Percentiles rank a stretch among this genome's conserved stretches.
These are phyloP conservation scores for Pseudocercospora fuligena DNA, from an alignment of 2,329 filamentous ascomycete genomes.

Conservation along the genomic window DNA sequence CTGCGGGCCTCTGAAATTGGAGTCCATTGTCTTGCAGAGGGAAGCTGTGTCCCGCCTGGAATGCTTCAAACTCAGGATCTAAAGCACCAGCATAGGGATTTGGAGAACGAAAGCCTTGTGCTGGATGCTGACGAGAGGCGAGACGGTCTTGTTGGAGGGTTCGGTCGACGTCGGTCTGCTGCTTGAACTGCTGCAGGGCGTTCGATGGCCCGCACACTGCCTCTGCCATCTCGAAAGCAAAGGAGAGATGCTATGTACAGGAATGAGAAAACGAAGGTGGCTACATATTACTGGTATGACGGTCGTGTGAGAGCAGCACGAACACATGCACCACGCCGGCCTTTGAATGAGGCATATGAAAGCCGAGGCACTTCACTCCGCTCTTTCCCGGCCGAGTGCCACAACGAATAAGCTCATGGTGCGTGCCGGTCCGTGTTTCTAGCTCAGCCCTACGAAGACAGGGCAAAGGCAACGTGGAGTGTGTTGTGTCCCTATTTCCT, in stretches of 20 bases:
- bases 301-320: not conserved
- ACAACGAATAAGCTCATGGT: not conserved
- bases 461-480: constrained; percentile 4
- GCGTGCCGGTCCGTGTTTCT: not conserved
- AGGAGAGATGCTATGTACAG: not conserved
- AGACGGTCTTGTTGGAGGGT: constrained; percentile 75
- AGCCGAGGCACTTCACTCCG: not conserved
- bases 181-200: constrained; percentile 73
- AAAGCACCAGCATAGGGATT: constrained; percentile 59
- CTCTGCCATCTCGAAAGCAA: constrained; percentile 61
- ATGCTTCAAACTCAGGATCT: constrained; percentile 72
- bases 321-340: not conserved
- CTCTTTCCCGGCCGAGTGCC: not conserved
- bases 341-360: not conserved
- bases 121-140: constrained; percentile 51
- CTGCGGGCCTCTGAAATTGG: constrained; percentile 43
- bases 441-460: constrained; percentile 4
- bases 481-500: constrained; percentile 6
- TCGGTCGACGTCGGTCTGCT: constrained; percentile 70
- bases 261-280: not conserved
- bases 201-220: constrained; percentile 76
- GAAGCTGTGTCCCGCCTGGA: constrained; percentile 57
- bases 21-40: constrained; percentile 44
- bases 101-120: constrained; percentile 66
- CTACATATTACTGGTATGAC: not conserved